Conservation (phyloP, 164 flowering plant genomes). For the Aristolochia contorta region DNA sequence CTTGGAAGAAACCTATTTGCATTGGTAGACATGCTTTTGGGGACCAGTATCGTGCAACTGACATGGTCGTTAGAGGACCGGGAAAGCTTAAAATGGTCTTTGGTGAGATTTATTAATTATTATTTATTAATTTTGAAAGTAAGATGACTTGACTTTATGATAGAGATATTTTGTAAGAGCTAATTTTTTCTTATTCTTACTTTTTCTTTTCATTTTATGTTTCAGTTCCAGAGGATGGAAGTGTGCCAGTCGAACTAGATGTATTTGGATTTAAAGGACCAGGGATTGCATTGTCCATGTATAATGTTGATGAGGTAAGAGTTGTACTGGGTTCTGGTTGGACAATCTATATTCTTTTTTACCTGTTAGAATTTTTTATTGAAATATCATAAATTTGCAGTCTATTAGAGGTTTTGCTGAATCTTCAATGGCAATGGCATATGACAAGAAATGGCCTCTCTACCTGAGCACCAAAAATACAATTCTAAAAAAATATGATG, state of each 20-base stretch:
- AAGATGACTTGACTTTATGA: no score
- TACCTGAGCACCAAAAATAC: constrained; percentile 98
- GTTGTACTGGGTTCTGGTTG: neutral
- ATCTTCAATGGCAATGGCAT: constrained; percentile 89
- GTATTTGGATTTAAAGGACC: constrained; percentile 84
- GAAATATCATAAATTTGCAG: constrained; percentile 24
- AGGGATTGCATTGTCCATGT: constrained; percentile 93
- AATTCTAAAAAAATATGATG: constrained; percentile 95
- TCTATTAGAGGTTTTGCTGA: constrained; percentile 95
- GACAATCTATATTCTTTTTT: neutral
- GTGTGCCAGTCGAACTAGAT: constrained; percentile 52
- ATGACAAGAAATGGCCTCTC: constrained; percentile 91
- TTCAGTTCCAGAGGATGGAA: constrained; percentile 71
- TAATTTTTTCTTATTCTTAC: neutral
- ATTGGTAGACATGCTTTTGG: constrained; percentile 99
- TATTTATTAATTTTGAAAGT: no score
- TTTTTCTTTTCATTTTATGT: constrained; percentile 5
- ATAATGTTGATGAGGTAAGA: constrained; percentile 89
- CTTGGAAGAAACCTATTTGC: constrained; percentile 95
- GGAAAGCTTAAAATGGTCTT: constrained; percentile 97
- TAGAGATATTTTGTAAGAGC: no score
- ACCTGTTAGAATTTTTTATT: no score
- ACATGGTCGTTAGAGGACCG: constrained; percentile 62
- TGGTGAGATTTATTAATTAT: constrained; percentile 41
- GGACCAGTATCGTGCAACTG: constrained; percentile 98